Conservation (phyloP, 192 early-diverging fungal genomes). For the Thamnidium elegans region DNA sequence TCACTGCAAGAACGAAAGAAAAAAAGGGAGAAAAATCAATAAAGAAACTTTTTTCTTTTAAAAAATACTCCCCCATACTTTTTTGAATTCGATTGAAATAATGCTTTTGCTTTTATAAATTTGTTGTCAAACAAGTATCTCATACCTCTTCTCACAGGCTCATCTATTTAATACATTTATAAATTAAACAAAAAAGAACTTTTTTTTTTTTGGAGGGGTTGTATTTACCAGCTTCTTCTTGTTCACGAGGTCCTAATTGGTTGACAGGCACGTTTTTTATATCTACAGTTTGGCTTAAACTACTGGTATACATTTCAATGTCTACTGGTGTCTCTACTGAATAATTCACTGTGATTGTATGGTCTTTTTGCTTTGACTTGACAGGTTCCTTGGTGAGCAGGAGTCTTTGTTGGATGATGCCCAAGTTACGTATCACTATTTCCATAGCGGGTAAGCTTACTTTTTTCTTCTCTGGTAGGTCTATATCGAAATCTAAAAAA, state of each 20-base stretch:
- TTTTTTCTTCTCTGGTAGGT: too few species aligned
- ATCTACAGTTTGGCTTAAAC: conserved; percentile 1
- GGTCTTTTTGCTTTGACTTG: not conserved
- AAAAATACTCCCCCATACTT: conserved; percentile 26
- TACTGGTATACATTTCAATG: conserved; percentile 10
- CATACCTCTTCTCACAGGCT: conserved; percentile 28
- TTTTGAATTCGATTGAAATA: conserved; percentile 46
- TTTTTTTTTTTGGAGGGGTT: not conserved
- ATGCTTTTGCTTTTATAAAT: conserved; percentile 46
- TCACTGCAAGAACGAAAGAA: conserved; percentile 22
- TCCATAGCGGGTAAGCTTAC: conserved; percentile 4
- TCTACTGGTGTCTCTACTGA: conserved; percentile 20
- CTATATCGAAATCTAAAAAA: too few species aligned
- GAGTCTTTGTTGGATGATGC: not conserved
- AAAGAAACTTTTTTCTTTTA: too few species aligned
- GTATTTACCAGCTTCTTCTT: conserved; percentile 37
- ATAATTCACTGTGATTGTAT: not conserved
- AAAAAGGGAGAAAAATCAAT: not conserved
- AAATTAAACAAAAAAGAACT: not conserved
- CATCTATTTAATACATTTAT: conserved; percentile 14
- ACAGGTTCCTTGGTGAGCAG: not conserved
- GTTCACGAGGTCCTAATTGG: conserved; percentile 29
- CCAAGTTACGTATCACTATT: conserved; percentile 4
- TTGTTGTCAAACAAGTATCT: conserved; percentile 50
- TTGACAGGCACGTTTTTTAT: conserved; percentile 26